Evolutionary conservation across 2,329 filamentous ascomycete species (phyloP).

Genomic region (Alternaria burnsii): DNA sequence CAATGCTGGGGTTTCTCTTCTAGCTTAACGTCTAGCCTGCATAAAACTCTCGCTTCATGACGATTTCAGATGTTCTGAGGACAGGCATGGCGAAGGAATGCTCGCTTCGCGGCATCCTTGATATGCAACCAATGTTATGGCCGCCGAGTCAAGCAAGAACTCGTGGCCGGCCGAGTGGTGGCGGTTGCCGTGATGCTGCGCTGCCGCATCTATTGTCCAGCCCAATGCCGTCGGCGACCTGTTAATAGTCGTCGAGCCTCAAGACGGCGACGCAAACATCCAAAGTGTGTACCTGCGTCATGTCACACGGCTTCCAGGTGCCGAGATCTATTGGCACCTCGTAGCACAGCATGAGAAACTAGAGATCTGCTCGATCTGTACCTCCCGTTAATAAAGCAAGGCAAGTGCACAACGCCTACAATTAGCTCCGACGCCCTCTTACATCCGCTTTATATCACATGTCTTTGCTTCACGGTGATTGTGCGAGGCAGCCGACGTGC

Average conservation of each 20-base stretch:
- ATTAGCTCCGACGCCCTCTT: background rate
- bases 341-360: slow-evolving; percentile 1
- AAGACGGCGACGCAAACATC: slow-evolving; percentile 5
- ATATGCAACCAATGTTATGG: background rate
- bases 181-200: background rate
- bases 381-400: slow-evolving; percentile 4
- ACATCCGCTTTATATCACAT: slow-evolving; percentile 10
- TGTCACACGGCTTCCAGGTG: background rate
- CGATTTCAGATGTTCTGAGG: background rate
- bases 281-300: background rate
- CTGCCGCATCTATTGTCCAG: background rate
- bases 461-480: background rate
- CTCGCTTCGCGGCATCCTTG: background rate
- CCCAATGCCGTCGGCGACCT: background rate
- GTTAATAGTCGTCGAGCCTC: background rate
- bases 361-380: slow-evolving; percentile 7
- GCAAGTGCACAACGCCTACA: background rate
- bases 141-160: background rate
- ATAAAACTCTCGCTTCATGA: slow-evolving; percentile 6
- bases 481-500: background rate
- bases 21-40: slow-evolving; percentile 18
- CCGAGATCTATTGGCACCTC: background rate
- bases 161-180: background rate
- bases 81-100: background rate
- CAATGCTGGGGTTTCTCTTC: slow-evolving; percentile 5